Conservation (phyloP, 768 basidiomycete species). For the Tylopilus sp. region DNA sequence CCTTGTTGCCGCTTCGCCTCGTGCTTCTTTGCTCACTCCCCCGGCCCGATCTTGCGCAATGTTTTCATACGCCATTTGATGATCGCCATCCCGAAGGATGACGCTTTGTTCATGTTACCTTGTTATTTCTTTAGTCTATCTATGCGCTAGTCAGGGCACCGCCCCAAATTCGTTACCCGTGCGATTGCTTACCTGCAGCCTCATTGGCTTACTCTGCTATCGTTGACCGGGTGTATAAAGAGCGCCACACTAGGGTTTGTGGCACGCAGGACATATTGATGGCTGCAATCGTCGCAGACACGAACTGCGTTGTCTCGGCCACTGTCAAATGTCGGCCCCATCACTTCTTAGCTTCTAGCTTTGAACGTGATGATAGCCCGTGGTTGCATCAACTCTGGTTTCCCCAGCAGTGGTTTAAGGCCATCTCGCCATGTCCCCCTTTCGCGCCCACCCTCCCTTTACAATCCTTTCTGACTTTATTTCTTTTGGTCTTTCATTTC, state of each 20-base stretch:
- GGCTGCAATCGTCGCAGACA: background rate
- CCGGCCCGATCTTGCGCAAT: background rate
- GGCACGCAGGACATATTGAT: background rate
- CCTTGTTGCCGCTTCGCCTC: background rate
- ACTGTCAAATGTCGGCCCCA: background rate
- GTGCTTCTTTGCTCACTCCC: background rate
- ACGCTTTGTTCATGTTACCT: background rate
- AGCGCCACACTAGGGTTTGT: background rate
- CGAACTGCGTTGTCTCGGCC: background rate
- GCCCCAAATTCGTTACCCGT: background rate
- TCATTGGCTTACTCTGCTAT: background rate
- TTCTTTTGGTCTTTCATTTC: background rate
- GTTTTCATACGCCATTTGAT: background rate
- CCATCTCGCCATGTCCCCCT: background rate
- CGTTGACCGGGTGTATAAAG: background rate
- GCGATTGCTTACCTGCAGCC: background rate
- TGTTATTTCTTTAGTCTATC: background rate
- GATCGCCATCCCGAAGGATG: background rate
- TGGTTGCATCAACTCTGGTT: background rate
- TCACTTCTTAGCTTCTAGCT: conserved; percentile 11
- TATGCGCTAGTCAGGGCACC: background rate
- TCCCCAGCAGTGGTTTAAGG: background rate
- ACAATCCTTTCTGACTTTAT: conserved; percentile 2
- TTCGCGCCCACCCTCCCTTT: background rate
- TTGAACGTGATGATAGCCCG: background rate